Evolutionary conservation across 768 basidiomycete genomes (phyloP), one percentile per base, ranked within the genome.

Genomic region (Pleurotus tuber-regium): DNA sequence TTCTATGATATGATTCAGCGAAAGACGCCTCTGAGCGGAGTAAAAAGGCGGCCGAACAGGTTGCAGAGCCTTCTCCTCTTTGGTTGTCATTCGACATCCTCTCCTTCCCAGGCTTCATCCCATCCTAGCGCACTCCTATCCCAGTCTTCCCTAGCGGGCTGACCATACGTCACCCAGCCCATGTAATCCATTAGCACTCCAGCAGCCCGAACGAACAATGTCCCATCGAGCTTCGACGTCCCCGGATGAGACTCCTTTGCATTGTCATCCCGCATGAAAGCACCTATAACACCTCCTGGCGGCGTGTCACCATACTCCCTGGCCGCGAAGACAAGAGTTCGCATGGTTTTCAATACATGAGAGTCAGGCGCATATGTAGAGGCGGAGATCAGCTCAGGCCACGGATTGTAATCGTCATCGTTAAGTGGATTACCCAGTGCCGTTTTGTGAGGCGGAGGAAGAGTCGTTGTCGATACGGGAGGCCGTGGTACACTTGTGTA

Each of bases 31-130:
- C n/a, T n/a, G n/a, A n/a, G n/a, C n/a, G n/a, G n/a, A n/a, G n/a
- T n/a, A n/a, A n/a, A n/a, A n/a, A n/a, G n/a, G n/a, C n/a, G n/a
- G n/a, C n/a, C n/a, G n/a, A n/a, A n/a, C n/a, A n/a, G n/a, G n/a
- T n/a, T n/a, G n/a, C n/a, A n/a, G n/a, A n/a, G n/a, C n/a, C n/a
- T n/a, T n/a, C n/a, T n/a, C n/a, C n/a, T 23, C 9, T 42, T n/a
- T 42, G 16, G 5, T 23, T 24, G 40, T 42, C 40, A 42, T 19
- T 42, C 10, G 8, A n/a, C n/a, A n/a, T n/a, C n/a, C n/a, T n/a
- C n/a, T n/a, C n/a, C n/a, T n/a, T n/a, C n/a, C 83, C 82, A 84
- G 9, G 81, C 78, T 4, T 73, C 80, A 51, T 83, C 79, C 79
- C 81, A 84, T 1, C 81, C 82, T 36, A 82, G 63, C 3, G 72